phyloP scores from a whole-genome alignment of 1,284 basidiomycete genomes.

The Melampsora occidentalis region DNA sequence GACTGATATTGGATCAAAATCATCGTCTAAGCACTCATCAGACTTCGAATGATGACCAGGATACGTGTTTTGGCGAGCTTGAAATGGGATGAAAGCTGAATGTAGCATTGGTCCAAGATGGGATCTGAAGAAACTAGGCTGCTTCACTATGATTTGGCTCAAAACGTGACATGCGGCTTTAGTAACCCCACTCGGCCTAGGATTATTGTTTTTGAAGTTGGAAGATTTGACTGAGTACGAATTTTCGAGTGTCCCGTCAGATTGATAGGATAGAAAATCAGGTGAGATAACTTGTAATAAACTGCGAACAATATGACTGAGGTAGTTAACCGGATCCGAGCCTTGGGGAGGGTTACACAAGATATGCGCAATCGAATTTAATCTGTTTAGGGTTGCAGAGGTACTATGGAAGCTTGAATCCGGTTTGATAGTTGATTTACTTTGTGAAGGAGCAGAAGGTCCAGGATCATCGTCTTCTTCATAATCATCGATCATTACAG shows the following conservation, averaged over 20 bases:
- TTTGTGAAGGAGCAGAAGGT: background rate
- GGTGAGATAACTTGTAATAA: constrained; percentile 8
- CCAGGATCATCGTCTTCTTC: constrained; percentile 14
- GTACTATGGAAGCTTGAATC: background rate
- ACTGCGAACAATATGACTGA: constrained; percentile 5
- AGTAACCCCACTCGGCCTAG: constrained; percentile 2
- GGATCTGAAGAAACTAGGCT: constrained; percentile 11
- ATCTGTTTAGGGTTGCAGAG: constrained; percentile 23
- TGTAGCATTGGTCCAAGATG: constrained; percentile 22
- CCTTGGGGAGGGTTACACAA: constrained; percentile 11
- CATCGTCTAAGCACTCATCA: background rate
- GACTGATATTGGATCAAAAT: background rate
- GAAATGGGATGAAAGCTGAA: constrained; percentile 12
- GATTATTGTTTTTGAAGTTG: constrained; percentile 1
- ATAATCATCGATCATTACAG: constrained; percentile 23
- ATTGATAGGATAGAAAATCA: background rate
- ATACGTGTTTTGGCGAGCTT: background rate
- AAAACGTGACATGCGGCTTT: constrained; percentile 25
- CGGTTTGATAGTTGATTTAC: background rate
- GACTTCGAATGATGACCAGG: background rate
- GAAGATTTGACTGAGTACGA: background rate
- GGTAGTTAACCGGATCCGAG: background rate
- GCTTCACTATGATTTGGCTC: constrained; percentile 4
- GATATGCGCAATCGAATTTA: constrained; percentile 17
- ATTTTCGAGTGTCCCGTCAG: background rate